A percentile compares a stretch with the other conserved stretches of the same genome.
Conservation (phyloP, 768 basidiomycete genomes). For the Lactarius evosmus region DNA sequence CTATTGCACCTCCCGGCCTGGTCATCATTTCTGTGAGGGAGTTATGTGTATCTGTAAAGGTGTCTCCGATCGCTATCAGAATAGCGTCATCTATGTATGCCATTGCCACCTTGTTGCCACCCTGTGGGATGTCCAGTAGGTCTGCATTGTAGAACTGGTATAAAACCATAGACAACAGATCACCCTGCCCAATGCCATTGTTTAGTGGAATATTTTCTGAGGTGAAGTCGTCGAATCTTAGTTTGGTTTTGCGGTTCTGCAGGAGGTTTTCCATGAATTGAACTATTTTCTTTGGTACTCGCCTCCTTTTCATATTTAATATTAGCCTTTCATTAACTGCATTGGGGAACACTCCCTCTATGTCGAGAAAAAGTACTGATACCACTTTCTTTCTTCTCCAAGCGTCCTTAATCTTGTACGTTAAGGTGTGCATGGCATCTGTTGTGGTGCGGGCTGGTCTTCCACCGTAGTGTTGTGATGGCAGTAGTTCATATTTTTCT, state of each 20-base stretch:
- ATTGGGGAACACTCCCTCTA: too few relatives aligned
- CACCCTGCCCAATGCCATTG: conserved; percentile 9
- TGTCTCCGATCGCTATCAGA: conserved; percentile 30
- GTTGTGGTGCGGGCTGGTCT: too few relatives aligned
- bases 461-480: too few relatives aligned
- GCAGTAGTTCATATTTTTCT: too few relatives aligned
- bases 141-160: conserved; percentile 16
- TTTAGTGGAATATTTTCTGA: background rate
- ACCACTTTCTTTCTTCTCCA: too few relatives aligned
- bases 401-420: too few relatives aligned
- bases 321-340: too few relatives aligned
- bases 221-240: background rate
- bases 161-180: background rate
- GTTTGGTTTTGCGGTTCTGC: accelerated
- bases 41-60: conserved; percentile 28
- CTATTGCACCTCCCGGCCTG: background rate
- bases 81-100: conserved; percentile 8
- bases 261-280: too few relatives aligned
- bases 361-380: too few relatives aligned
- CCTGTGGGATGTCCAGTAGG: background rate
- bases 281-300: too few relatives aligned
- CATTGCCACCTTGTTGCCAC: background rate
- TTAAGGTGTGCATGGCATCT: too few relatives aligned
- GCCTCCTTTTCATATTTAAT: too few relatives aligned
- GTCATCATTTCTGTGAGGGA: background rate